phyloP scores from a whole-genome alignment of 2,329 filamentous ascomycete genomes.

The Trichoderma endophyticum region DNA sequence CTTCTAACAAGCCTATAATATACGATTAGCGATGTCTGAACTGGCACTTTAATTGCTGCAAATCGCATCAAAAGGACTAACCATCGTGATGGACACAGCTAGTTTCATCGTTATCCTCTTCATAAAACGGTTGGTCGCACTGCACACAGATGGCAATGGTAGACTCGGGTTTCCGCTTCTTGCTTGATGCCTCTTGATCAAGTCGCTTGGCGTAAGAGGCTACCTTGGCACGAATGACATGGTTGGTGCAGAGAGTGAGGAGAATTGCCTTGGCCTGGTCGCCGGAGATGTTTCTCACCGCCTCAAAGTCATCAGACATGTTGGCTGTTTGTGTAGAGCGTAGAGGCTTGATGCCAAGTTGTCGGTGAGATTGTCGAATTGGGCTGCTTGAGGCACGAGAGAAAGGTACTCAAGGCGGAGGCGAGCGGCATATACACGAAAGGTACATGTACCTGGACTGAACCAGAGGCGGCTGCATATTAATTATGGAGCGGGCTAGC shows the following conservation, averaged over 20 bases:
- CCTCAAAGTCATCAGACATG: background rate
- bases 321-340: background rate
- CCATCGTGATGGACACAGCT: background rate
- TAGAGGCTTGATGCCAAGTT: background rate
- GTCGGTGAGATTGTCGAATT: background rate
- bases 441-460: background rate
- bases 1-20: background rate
- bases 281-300: background rate
- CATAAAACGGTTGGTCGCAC: background rate
- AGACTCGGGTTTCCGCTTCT: background rate
- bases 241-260: background rate
- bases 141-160: constrained; percentile 5
- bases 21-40: background rate
- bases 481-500: background rate
- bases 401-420: background rate
- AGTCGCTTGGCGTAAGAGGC: background rate
- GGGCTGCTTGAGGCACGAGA: background rate
- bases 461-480: background rate
- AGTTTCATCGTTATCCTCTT: background rate
- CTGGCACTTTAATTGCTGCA: background rate
- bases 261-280: constrained; percentile 3
- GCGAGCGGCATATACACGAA: background rate
- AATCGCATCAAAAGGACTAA: background rate
- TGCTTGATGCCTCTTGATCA: background rate
- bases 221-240: background rate